Conservation (phyloP, 2,329 filamentous ascomycete genomes). For the Rhytidhysteron rufulum region DNA sequence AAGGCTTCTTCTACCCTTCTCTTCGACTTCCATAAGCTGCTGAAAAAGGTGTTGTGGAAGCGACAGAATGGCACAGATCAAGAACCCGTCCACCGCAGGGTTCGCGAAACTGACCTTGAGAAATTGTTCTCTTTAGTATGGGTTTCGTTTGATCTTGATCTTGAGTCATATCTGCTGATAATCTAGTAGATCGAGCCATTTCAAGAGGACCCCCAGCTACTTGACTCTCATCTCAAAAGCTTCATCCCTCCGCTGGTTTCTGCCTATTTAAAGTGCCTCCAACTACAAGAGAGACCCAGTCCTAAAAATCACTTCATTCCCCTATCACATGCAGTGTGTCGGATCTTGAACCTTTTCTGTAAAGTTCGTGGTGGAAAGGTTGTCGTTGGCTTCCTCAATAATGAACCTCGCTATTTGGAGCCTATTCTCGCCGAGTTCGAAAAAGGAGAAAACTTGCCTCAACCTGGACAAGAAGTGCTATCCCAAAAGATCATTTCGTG, state of each 20-base stretch:
- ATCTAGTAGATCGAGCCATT: slow-evolving; percentile 68
- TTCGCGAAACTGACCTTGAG: slow-evolving; percentile 38
- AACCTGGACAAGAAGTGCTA: slow-evolving; percentile 10
- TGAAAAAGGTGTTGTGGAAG: slow-evolving; percentile 37
- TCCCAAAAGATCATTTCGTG: slow-evolving; percentile 47
- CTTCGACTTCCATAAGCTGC: slow-evolving; percentile 24
- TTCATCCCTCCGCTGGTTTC: slow-evolving; percentile 72
- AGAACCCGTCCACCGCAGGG: slow-evolving; percentile 30
- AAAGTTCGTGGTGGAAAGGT: slow-evolving; percentile 94
- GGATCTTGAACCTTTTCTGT: slow-evolving; percentile 82
- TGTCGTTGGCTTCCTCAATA: slow-evolving; percentile 83
- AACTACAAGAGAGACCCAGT: slow-evolving; percentile 21
- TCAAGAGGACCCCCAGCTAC: slow-evolving; percentile 89
- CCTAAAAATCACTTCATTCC: slow-evolving; percentile 22
- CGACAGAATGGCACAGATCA: slow-evolving; percentile 14
- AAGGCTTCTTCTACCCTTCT: slow-evolving; percentile 37
- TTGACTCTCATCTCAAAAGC: slow-evolving; percentile 76
- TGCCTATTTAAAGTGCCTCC: slow-evolving; percentile 68
- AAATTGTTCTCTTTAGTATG: slow-evolving; percentile 32
- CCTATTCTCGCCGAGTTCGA: slow-evolving; percentile 73
- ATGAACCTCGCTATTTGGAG: slow-evolving; percentile 82
- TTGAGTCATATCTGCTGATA: slow-evolving; percentile 4
- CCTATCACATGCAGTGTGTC: slow-evolving; percentile 60
- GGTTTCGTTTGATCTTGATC: not conserved
- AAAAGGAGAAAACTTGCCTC: slow-evolving; percentile 39